Base-by-base conservation (phyloP, 192 early-diverging fungal genomes). In the Allomyces macrogynus region DNA sequence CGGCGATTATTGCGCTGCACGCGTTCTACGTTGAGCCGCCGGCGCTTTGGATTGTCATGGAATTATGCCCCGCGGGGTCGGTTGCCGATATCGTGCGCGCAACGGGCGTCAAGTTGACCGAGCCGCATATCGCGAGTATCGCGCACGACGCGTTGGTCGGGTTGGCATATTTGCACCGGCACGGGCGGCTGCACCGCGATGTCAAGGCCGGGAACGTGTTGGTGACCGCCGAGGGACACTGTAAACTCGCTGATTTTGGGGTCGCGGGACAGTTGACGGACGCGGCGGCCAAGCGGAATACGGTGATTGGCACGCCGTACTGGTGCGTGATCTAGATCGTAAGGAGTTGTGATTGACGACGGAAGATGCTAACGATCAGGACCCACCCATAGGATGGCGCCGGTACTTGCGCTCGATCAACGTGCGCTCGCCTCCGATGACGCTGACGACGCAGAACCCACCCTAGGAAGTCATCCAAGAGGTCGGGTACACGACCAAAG, bases 181-280 rank as follows among this genome's bases (percentile, higher is more conserved):
- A 68, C 23, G 62, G 78, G 11, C 83, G 81, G 62, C 78, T 84
- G 57, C 82, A 84, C 67, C 68, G 82, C 12, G 82, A 84, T 65
- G 80, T 84, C 62, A 84, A 84, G 65, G 81, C 80, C 25, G 81
- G 77, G 78, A 97, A 97, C 71, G 83, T 97, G 8, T 74, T 97
- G 44, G 82, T 91, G 25, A 93, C 94, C 72, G 72, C 73, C 23
- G 70, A 78, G 65, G 94, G 94, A 64, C 81, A 94, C 64, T 86
- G 95, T 32, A 97, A 95, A 75, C 75, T 97, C 24, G 90, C 88
- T 74, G 94, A 97, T 73, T 97, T 97, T 78, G 94, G 94, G 61
- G 92, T 97, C 0, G 90, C 89, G 16, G 91, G 91, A 24, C 86
- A 95, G 72, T 75, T 93, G 24, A 81, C 81, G 43, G 82, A 89